Evolutionary conservation across 192 early-diverging fungal species (phyloP), one percentile per base, ranked within the genome.

Genomic region (Allomyces arbusculus): DNA sequence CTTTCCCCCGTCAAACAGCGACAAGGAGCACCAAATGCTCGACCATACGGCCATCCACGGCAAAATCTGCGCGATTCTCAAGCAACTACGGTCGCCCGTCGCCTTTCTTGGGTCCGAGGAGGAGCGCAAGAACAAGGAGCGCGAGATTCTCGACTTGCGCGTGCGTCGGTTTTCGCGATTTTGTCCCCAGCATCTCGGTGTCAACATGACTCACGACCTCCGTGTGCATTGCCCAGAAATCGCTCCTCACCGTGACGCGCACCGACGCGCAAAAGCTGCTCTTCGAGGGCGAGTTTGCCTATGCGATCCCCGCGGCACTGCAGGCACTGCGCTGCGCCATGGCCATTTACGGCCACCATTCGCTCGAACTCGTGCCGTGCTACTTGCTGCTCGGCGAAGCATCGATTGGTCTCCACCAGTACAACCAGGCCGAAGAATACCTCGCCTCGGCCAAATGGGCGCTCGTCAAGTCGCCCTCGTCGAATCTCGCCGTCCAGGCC

Each of bases 381-480:
- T 83, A 83, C 67, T 66, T 83, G 16, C 71, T 83, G 6, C 72
- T 83, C 12, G 81, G 81, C 24, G 80, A 83, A 73, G 83, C 81
- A 11, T 77, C 73, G 62, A 83, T 80, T 28, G 81, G 76, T 78
- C 62, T 64, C 23, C 77, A 77, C 44, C 76, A 83, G 68, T 76
- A 71, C 71, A 44, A 65, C 20, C 78, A 82, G 67, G 79, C 80
- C 23, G 80, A 82, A 67, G 80, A 83, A 45, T 83, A 83, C 69
- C 71, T 83, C 0, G 77, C 79, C 23, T 68, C 83, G 24, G 81
- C 81, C 22, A 80, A 83, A 70, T 83, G 78, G 78, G 80, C 80
- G 23, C 63, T 83, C 12, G 65, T 83, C 55, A 81, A 81, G 63
- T 65, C 63, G 40, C 26, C 62, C 65, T 19, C 62, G 63, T 66